These are phyloP conservation scores for Russula sp. DNA, from an alignment of 768 basidiomycete species.

Conservation along the genomic window DNA sequence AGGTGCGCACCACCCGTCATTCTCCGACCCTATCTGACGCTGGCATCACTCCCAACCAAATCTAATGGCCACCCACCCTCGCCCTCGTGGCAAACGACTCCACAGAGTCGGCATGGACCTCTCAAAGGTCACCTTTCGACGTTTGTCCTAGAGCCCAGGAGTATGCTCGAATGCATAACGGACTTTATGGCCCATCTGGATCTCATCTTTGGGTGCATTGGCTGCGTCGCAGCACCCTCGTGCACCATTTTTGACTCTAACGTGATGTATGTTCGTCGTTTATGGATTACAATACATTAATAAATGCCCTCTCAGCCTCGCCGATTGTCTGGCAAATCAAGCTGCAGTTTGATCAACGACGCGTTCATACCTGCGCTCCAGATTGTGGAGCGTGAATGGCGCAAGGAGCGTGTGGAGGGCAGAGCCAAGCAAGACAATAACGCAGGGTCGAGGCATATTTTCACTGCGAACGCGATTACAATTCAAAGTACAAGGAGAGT, in stretches of 20 bases:
- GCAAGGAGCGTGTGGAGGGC: slow-evolving; percentile 42
- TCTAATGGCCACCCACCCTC: not conserved
- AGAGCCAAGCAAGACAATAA: slow-evolving; percentile 40
- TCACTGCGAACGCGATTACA: no score
- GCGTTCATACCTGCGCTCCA: slow-evolving; percentile 71
- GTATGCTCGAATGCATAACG: slow-evolving; percentile 97
- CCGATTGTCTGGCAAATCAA: slow-evolving; percentile 72
- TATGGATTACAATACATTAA: not conserved
- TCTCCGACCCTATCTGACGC: not conserved
- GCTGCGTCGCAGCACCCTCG: slow-evolving; percentile 11
- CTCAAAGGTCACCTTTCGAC: slow-evolving; percentile 87
- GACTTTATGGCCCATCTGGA: slow-evolving; percentile 99
- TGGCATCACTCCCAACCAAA: not conserved
- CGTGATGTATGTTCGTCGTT: slow-evolving; percentile 50
- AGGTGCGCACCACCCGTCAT: slow-evolving; percentile 46
- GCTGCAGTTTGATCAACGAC: slow-evolving; percentile 60
- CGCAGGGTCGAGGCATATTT: no score
- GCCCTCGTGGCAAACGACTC: not conserved
- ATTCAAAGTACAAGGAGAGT: no score
- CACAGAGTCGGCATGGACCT: slow-evolving; percentile 94
- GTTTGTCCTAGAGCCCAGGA: slow-evolving; percentile 95
- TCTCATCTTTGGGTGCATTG: slow-evolving; percentile 77
- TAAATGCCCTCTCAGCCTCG: slow-evolving; percentile 47
- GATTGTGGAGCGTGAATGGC: slow-evolving; percentile 72
- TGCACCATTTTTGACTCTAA: slow-evolving; percentile 49